A percentile compares a stretch with the other conserved stretches of the same genome.
phyloP scores from a whole-genome alignment of 352 stramenopile genomes.

The Phytophthora melonis region DNA sequence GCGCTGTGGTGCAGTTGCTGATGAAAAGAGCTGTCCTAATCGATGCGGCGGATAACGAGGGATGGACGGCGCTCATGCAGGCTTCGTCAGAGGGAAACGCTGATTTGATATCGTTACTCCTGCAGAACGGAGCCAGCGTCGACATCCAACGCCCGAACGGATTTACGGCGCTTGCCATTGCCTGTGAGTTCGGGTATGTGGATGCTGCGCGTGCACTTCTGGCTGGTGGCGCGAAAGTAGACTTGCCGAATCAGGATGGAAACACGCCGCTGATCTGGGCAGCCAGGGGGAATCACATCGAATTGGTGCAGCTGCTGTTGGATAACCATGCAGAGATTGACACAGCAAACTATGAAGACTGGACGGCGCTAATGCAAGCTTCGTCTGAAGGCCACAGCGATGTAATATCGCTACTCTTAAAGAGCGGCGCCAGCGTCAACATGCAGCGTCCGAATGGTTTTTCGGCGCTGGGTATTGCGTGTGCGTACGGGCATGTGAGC shows the following conservation, averaged over 20 bases:
- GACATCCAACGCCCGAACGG: neutral
- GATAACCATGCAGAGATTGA: neutral
- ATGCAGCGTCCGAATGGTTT: no score
- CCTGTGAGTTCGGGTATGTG: neutral
- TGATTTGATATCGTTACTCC: neutral
- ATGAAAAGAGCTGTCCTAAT: neutral
- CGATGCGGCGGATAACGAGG: neutral
- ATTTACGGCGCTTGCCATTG: neutral
- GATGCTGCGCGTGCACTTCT: neutral
- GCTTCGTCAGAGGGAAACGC: neutral
- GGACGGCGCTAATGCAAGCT: neutral
- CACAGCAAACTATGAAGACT: neutral
- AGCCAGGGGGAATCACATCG: neutral
- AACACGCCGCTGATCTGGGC: neutral
- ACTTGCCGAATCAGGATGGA: constrained; percentile 7
- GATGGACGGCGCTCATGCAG: constrained; percentile 2
- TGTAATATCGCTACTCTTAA: no score
- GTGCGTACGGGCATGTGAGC: no score
- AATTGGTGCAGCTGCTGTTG: neutral
- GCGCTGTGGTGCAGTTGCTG: neutral
- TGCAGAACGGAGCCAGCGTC: neutral
- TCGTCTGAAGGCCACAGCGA: no score
- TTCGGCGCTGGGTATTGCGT: no score
- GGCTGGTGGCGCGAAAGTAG: neutral
- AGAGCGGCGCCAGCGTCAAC: no score